Evolutionary conservation across 2,329 filamentous ascomycete species (phyloP).

Genomic region (Stemphylium beticola): DNA sequence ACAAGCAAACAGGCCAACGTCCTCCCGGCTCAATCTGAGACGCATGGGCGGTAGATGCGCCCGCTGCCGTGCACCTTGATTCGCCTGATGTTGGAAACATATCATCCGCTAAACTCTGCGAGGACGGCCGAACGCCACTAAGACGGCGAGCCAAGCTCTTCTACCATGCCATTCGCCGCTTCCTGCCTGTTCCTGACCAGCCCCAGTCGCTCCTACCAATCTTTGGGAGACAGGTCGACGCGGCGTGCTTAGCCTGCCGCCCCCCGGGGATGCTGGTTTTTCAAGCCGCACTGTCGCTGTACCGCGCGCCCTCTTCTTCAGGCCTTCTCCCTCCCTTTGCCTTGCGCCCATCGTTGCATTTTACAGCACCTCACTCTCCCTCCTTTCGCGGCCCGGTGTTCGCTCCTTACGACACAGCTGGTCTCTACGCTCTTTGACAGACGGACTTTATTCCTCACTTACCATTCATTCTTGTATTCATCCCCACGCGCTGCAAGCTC

Average conservation of each 20-base stretch:
- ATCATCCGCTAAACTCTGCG: slow-evolving; percentile 23
- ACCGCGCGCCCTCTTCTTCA: slow-evolving; percentile 27
- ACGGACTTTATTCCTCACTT: slow-evolving; percentile 23
- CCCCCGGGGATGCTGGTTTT: slow-evolving; percentile 27
- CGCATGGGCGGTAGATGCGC: slow-evolving; percentile 27
- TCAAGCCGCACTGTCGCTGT: slow-evolving; percentile 26
- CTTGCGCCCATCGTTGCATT: slow-evolving; percentile 32
- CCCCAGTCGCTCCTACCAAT: slow-evolving; percentile 34
- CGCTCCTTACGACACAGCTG: slow-evolving; percentile 50
- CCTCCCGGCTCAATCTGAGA: slow-evolving; percentile 33
- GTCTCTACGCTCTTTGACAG: slow-evolving; percentile 48
- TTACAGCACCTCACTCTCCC: slow-evolving; percentile 32
- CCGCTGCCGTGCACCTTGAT: slow-evolving; percentile 17
- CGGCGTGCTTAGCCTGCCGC: slow-evolving; percentile 25
- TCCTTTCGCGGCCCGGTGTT: slow-evolving; percentile 45
- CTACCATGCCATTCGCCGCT: slow-evolving; percentile 26
- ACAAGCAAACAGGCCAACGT: slow-evolving; percentile 13
- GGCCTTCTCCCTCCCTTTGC: slow-evolving; percentile 35
- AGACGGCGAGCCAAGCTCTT: slow-evolving; percentile 5
- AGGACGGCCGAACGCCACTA: slow-evolving; percentile 16
- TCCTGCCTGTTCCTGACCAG: slow-evolving; percentile 24
- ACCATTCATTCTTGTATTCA: slow-evolving; percentile 24
- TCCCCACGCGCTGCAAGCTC: slow-evolving; percentile 39
- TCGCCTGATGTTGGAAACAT: slow-evolving; percentile 24
- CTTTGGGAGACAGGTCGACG: slow-evolving; percentile 34